phyloP scores from a whole-genome alignment of 2,329 filamentous ascomycete genomes.

The Aspergillus quadricinctus region DNA sequence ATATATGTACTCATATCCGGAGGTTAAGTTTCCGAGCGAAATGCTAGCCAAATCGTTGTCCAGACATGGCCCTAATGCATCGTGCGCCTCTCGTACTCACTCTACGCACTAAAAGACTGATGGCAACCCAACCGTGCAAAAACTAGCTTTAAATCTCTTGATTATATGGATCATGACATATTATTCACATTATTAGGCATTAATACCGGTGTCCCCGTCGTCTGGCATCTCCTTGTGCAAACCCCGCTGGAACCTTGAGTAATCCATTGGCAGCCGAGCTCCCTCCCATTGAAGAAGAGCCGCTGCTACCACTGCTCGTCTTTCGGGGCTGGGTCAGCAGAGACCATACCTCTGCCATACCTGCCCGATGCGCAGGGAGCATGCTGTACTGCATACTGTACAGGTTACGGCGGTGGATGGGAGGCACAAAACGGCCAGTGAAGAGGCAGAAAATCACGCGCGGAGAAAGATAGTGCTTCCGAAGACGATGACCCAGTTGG shows the following conservation, averaged over 20 bases:
- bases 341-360: constrained; percentile 82
- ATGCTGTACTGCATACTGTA: constrained; percentile 98
- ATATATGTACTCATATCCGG: neutral
- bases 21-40: neutral
- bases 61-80: neutral
- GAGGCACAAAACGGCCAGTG: constrained; percentile 88
- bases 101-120: neutral
- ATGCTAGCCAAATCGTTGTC: neutral
- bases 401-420: constrained; percentile 88
- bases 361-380: constrained; percentile 76
- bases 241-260: constrained; percentile 31
- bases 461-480: constrained; percentile 90
- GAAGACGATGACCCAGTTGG: constrained; percentile 84
- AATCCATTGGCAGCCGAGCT: constrained; percentile 23
- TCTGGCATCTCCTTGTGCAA: constrained; percentile 27
- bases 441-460: constrained; percentile 82
- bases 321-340: constrained; percentile 54
- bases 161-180: neutral
- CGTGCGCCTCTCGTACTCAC: too few species aligned
- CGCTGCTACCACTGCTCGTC: constrained; percentile 18
- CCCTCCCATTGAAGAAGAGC: constrained; percentile 21
- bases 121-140: neutral
- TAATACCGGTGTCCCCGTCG: constrained; percentile 31
- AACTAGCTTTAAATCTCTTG: neutral
- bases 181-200: neutral